These are phyloP conservation scores for Claviceps sorghi DNA, from an alignment of 2,329 filamentous ascomycete genomes.

Conservation along the genomic window DNA sequence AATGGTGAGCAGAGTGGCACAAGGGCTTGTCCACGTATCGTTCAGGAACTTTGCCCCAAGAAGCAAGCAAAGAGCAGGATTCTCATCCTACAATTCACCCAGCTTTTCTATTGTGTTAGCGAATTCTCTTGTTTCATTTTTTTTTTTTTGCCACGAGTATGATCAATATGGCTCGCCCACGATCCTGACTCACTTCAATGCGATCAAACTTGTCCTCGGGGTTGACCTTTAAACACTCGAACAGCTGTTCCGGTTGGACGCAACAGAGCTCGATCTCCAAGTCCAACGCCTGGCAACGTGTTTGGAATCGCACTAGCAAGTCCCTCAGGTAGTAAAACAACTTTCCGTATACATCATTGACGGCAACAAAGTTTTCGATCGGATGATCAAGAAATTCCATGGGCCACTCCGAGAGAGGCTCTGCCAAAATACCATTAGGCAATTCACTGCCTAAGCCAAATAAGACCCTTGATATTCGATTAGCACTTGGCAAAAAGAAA, in stretches of 20 bases:
- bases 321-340: constrained; percentile 15
- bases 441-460: not conserved
- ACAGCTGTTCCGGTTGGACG: not conserved
- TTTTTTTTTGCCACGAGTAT: not conserved
- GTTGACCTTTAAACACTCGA: not conserved
- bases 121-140: not conserved
- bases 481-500: not conserved
- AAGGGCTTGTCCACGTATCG: constrained; percentile 13
- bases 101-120: constrained; percentile 6
- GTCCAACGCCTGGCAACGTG: not conserved
- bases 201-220: constrained; percentile 6
- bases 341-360: constrained; percentile 16
- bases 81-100: constrained; percentile 8
- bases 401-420: constrained; percentile 16
- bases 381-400: constrained; percentile 12
- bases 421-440: constrained; percentile 6
- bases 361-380: constrained; percentile 3
- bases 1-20: constrained; percentile 12
- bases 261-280: not conserved
- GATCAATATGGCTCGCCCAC: too few species aligned
- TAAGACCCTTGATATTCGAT: not conserved
- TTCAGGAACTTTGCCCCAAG: constrained; percentile 8
- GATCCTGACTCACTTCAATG: constrained; percentile 6
- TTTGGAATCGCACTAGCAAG: constrained; percentile 11
- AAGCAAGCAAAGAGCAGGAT: constrained; percentile 4